Conservation (phyloP, 345 rosid genomes). For the Eucalyptus regnans region DNA sequence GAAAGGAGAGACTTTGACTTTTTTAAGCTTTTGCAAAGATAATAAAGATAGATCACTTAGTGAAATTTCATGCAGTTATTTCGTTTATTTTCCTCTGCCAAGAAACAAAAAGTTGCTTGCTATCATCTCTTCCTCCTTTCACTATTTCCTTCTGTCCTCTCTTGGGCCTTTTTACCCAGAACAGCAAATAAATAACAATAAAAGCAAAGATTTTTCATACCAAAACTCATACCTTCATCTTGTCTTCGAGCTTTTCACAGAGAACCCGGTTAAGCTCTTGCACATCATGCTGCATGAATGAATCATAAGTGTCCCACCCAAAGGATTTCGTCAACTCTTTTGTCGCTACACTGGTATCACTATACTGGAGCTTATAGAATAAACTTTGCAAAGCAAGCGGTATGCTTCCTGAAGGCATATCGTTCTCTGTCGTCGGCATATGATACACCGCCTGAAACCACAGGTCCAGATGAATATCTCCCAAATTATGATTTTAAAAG, state of each 20-base stretch:
- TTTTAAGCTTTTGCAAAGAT: not conserved
- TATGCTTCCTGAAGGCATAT: constrained; percentile 56
- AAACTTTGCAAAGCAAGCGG: constrained; percentile 54
- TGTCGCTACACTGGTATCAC: constrained; percentile 51
- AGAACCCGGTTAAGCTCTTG: constrained; percentile 57
- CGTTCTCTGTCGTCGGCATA: constrained; percentile 59
- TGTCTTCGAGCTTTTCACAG: constrained; percentile 50
- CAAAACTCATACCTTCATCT: constrained; percentile 33
- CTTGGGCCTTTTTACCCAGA: not conserved
- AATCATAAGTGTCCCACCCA: constrained; percentile 60
- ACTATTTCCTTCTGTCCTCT: not conserved
- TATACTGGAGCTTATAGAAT: constrained; percentile 51
- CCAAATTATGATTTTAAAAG: not conserved
- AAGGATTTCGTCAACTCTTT: constrained; percentile 50
- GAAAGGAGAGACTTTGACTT: not conserved
- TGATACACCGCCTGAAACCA: constrained; percentile 45
- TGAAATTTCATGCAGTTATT: not conserved
- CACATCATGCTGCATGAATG: constrained; percentile 59
- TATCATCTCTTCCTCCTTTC: not conserved
- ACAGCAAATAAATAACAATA: not conserved
- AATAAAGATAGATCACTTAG: not conserved
- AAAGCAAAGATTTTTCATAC: not conserved
- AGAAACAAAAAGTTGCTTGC: not conserved
- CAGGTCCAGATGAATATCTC: not conserved
- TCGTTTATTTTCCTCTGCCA: not conserved